Evolutionary conservation across 441 rosid species (phyloP).

Genomic region (Aquilaria agallochum): DNA sequence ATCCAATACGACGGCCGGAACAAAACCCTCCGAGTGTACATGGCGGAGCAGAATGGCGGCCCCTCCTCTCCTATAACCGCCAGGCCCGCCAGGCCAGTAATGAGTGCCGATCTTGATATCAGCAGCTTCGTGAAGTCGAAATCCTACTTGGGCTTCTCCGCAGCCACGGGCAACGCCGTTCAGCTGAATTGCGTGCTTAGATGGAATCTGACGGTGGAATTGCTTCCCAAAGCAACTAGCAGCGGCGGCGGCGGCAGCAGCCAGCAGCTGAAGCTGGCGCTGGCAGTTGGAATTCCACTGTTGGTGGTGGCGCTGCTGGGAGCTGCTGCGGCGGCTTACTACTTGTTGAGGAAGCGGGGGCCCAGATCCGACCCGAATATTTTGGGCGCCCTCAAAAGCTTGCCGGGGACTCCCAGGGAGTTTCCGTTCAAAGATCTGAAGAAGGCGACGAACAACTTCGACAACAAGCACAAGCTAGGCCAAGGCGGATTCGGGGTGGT

Average conservation of each 20-base stretch:
- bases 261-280: constrained; percentile 14
- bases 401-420: constrained; percentile 50
- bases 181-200: constrained; percentile 44
- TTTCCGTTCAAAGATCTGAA: constrained; percentile 41
- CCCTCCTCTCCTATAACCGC: background rate
- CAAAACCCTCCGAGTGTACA: constrained; percentile 28
- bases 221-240: constrained; percentile 3
- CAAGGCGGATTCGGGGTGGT: constrained; percentile 51
- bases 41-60: constrained; percentile 22
- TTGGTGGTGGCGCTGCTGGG: constrained; percentile 12
- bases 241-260: background rate
- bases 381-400: constrained; percentile 38
- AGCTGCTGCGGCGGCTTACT: constrained; percentile 10
- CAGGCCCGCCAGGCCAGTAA: constrained; percentile 24
- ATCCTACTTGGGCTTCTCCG: constrained; percentile 52
- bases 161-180: constrained; percentile 34
- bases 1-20: constrained; percentile 30
- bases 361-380: constrained; percentile 27
- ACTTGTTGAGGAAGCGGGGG: constrained; percentile 16
- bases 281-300: constrained; percentile 23
- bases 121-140: constrained; percentile 26
- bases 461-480: constrained; percentile 41
- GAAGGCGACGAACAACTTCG: constrained; percentile 49
- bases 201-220: constrained; percentile 48
- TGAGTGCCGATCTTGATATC: constrained; percentile 33